Evolutionary conservation across 1,284 basidiomycete genomes (phyloP).

Genomic region (Ganoderma resinaceum): DNA sequence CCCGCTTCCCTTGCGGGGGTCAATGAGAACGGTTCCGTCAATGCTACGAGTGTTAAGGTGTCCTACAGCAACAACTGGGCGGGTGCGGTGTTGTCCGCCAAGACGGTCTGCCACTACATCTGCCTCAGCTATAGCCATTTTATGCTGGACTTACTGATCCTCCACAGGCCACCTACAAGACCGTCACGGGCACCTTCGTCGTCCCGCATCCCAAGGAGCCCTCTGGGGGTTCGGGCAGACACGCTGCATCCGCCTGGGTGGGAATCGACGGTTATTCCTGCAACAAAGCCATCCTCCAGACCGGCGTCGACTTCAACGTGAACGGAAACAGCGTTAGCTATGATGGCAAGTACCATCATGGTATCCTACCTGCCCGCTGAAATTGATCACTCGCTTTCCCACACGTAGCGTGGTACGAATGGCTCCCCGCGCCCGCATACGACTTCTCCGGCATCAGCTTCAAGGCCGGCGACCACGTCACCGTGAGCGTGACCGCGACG

Average conservation of each 20-base stretch:
- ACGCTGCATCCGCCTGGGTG: conserved; percentile 38
- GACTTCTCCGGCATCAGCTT: conserved; percentile 44
- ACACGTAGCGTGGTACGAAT: conserved; percentile 49
- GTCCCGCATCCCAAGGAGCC: conserved; percentile 38
- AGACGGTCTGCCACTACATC: conserved; percentile 22
- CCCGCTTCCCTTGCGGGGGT: not conserved
- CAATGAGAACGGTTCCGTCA: too few relatives aligned
- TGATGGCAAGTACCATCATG: conserved; percentile 32
- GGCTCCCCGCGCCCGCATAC: conserved; percentile 44
- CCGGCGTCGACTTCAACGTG: conserved; percentile 42
- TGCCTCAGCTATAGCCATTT: too few relatives aligned
- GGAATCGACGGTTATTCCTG: conserved; percentile 31
- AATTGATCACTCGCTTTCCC: not conserved
- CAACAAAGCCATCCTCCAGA: conserved; percentile 30
- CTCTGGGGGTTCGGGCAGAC: conserved; percentile 32
- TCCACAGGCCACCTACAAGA: conserved; percentile 35
- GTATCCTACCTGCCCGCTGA: too few relatives aligned
- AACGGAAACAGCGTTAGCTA: conserved; percentile 32
- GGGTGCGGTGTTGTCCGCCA: conserved; percentile 32
- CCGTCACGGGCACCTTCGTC: conserved; percentile 42
- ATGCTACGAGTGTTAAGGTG: too few relatives aligned
- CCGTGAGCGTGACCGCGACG: conserved; percentile 39
- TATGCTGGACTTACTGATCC: not conserved
- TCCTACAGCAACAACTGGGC: conserved; percentile 38
- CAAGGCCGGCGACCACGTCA: conserved; percentile 40